phyloP scores from a whole-genome alignment of 2,329 filamentous ascomycete species.

The Arthrinium puccinioides region DNA sequence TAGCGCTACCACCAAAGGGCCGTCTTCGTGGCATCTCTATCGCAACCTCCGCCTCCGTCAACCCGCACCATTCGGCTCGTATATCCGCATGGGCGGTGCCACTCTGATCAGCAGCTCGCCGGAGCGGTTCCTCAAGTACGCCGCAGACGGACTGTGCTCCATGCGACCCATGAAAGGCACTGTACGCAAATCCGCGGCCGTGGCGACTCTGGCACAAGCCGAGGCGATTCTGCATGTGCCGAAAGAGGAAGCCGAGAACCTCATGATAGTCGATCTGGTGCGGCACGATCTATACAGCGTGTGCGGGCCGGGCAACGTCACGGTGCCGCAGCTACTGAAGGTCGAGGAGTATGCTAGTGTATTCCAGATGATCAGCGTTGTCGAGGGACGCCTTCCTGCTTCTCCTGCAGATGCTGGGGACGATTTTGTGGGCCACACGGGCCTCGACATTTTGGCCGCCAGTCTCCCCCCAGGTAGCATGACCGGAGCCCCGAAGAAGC shows the following conservation, averaged over 20 bases:
- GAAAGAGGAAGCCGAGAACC: constrained; percentile 91
- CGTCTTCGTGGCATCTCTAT: constrained; percentile 60
- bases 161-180: constrained; percentile 97
- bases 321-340: constrained; percentile 70
- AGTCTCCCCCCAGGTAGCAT: constrained; percentile 87
- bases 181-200: constrained; percentile 65
- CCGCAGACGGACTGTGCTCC: constrained; percentile 50
- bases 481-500: constrained; percentile 93
- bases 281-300: constrained; percentile 87
- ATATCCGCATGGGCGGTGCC: constrained; percentile 59
- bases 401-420: too few species aligned
- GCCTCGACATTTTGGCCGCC: constrained; percentile 68
- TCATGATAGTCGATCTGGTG: constrained; percentile 98
- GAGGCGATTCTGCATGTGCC: constrained; percentile 65
- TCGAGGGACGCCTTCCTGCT: constrained; percentile 60
- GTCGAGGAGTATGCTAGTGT: constrained; percentile 90
- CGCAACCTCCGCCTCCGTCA: constrained; percentile 62
- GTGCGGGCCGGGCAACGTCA: constrained; percentile 65
- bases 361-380: constrained; percentile 84
- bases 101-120: constrained; percentile 80
- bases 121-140: constrained; percentile 71
- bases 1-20: constrained; percentile 5
- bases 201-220: constrained; percentile 64
- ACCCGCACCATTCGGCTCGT: constrained; percentile 80
- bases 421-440: constrained; percentile 47